A percentile compares a stretch with the other conserved stretches of the same genome.
These are phyloP conservation scores for Geranomyces michiganensis DNA, from an alignment of 192 early-diverging fungal genomes.

Conservation along the genomic window DNA sequence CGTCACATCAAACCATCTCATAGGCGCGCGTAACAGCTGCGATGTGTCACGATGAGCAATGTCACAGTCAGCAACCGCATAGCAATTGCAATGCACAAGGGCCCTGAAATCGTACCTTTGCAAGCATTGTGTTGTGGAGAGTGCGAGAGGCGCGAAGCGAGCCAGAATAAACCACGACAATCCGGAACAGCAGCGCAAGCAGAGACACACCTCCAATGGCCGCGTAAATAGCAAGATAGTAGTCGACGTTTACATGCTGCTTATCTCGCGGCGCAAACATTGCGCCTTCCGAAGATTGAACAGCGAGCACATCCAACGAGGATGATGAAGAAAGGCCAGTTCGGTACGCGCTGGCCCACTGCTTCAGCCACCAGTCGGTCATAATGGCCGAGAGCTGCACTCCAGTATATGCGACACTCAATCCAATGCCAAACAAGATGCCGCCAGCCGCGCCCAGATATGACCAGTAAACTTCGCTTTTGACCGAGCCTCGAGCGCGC, in stretches of 20 bases:
- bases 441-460: constrained; percentile 57
- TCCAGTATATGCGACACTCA: background rate
- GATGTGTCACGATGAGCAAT: constrained; percentile 28
- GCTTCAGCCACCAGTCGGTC: constrained; percentile 49
- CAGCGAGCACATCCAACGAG: background rate
- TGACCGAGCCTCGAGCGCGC: constrained; percentile 47
- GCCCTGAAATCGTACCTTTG: background rate
- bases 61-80: background rate
- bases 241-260: constrained; percentile 13
- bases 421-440: constrained; percentile 29
- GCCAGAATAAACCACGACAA: background rate
- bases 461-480: constrained; percentile 37
- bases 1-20: constrained; percentile 69
- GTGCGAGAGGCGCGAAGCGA: constrained; percentile 31
- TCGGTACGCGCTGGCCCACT: constrained; percentile 36
- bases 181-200: constrained; percentile 6
- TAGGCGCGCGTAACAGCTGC: constrained; percentile 43
- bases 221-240: constrained; percentile 27
- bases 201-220: constrained; percentile 9
- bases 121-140: constrained; percentile 43
- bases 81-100: background rate
- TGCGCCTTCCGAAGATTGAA: background rate
- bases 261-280: background rate
- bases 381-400: constrained; percentile 26
- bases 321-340: background rate